Evolutionary conservation across 2,329 filamentous ascomycete species (phyloP).

Genomic region (Ophiostoma piceae): DNA sequence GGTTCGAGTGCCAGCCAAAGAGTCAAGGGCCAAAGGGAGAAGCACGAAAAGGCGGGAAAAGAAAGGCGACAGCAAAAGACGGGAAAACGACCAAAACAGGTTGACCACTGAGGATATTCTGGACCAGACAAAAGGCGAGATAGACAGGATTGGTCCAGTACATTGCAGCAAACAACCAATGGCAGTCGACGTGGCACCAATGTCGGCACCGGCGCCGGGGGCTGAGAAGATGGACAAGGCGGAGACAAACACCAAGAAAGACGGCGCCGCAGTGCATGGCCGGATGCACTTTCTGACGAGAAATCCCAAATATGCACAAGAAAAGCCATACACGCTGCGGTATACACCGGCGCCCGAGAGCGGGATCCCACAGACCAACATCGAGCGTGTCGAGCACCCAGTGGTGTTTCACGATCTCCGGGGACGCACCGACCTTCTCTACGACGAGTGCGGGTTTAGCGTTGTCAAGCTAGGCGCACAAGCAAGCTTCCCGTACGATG

Average conservation of each 20-base stretch:
- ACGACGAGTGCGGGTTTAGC: slow-evolving; percentile 24
- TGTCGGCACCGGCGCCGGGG: not conserved
- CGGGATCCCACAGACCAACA: slow-evolving; percentile 26
- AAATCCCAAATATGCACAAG: slow-evolving; percentile 23
- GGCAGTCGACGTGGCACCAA: not conserved
- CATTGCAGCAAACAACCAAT: not conserved
- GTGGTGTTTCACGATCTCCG: slow-evolving; percentile 22
- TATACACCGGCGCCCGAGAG: slow-evolving; percentile 23
- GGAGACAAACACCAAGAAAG: not conserved
- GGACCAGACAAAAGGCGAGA: not conserved
- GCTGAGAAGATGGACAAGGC: not conserved
- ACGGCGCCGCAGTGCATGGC: slow-evolving; percentile 15
- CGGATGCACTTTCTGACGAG: slow-evolving; percentile 25
- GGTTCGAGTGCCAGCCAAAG: not conserved
- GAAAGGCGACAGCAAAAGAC: not conserved
- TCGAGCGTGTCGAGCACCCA: slow-evolving; percentile 24
- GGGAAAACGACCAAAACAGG: not conserved
- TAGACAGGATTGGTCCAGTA: too few species aligned
- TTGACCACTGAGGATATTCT: too few species aligned
- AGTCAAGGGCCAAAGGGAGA: not conserved
- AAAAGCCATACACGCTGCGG: slow-evolving; percentile 27
- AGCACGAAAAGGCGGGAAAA: not conserved
- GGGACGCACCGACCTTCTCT: slow-evolving; percentile 18
- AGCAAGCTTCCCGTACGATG: not conserved
- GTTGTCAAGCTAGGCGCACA: not conserved